Evolutionary conservation across 305 asterid species (phyloP).

Genomic region (Caryopteris hybrid): DNA sequence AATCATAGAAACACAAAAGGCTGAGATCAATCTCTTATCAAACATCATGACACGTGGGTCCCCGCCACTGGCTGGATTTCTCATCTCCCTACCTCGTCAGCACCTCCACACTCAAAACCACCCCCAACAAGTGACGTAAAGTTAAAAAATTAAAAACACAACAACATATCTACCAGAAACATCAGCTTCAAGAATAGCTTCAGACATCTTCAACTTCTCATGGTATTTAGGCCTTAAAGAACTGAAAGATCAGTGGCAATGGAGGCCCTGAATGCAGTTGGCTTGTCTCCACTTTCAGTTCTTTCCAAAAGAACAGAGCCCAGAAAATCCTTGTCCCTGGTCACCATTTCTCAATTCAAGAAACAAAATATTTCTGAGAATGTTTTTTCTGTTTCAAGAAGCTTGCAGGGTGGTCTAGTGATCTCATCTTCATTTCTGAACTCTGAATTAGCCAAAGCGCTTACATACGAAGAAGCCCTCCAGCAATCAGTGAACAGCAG

Average conservation of each 20-base stretch:
- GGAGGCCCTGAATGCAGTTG: constrained; percentile 85
- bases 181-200: constrained; percentile 20
- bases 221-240: constrained; percentile 22
- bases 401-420: constrained; percentile 42
- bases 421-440: constrained; percentile 53
- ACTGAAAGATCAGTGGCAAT: constrained; percentile 30
- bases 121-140: constrained; percentile 17
- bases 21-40: constrained; percentile 28
- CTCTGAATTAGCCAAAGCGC: constrained; percentile 59
- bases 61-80: constrained; percentile 30
- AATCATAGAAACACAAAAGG: constrained; percentile 8
- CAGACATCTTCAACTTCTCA: constrained; percentile 13
- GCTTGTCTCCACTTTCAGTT: constrained; percentile 68
- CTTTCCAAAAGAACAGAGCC: constrained; percentile 58
- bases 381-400: constrained; percentile 30
- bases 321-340: constrained; percentile 32
- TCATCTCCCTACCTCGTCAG: constrained; percentile 34
- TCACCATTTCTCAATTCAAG: constrained; percentile 44
- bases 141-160: background rate
- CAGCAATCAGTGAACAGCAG: constrained; percentile 42
- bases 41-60: constrained; percentile 41
- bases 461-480: constrained; percentile 78
- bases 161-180: constrained; percentile 10
- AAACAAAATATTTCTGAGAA: constrained; percentile 19
- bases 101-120: constrained; percentile 15